Evolutionary conservation across 192 early-diverging fungal genomes (phyloP).

Genomic region (Coemansia sp.): DNA sequence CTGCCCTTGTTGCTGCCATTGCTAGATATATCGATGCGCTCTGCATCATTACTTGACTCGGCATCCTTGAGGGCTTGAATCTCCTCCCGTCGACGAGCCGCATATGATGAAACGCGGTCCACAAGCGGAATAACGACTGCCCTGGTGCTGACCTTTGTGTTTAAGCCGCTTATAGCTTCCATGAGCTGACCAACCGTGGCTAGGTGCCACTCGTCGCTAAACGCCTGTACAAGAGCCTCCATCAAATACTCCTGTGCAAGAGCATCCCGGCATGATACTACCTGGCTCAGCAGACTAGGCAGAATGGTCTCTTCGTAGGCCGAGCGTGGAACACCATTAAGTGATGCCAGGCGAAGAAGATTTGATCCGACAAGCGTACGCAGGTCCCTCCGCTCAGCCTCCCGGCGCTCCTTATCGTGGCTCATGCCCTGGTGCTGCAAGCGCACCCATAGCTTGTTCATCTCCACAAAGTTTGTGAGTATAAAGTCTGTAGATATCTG

Average conservation of each 20-base stretch:
- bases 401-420: slow-evolving; percentile 90
- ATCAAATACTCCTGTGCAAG: slow-evolving; percentile 99
- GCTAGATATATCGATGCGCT: neutral
- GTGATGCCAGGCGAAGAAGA: slow-evolving; percentile 88
- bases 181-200: slow-evolving; percentile 86
- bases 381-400: slow-evolving; percentile 93
- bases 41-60: slow-evolving; percentile 4
- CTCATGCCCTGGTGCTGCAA: slow-evolving; percentile 95
- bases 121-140: slow-evolving; percentile 94
- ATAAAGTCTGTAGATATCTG: slow-evolving; percentile 94
- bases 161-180: slow-evolving; percentile 85
- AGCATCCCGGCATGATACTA: slow-evolving; percentile 94
- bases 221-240: slow-evolving; percentile 99
- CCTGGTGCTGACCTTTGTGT: slow-evolving; percentile 94
- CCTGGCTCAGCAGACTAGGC: slow-evolving; percentile 91
- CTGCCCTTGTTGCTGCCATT: neutral
- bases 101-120: slow-evolving; percentile 91
- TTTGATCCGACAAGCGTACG: slow-evolving; percentile 96
- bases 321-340: slow-evolving; percentile 81
- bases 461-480: slow-evolving; percentile 97
- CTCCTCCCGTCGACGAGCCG: slow-evolving; percentile 74
- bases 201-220: slow-evolving; percentile 96
- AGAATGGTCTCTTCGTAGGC: slow-evolving; percentile 87
- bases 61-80: slow-evolving; percentile 46
- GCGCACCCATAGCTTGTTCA: slow-evolving; percentile 99